Conservation (phyloP, 345 rosid genomes). For the Gossypium arboreum region DNA sequence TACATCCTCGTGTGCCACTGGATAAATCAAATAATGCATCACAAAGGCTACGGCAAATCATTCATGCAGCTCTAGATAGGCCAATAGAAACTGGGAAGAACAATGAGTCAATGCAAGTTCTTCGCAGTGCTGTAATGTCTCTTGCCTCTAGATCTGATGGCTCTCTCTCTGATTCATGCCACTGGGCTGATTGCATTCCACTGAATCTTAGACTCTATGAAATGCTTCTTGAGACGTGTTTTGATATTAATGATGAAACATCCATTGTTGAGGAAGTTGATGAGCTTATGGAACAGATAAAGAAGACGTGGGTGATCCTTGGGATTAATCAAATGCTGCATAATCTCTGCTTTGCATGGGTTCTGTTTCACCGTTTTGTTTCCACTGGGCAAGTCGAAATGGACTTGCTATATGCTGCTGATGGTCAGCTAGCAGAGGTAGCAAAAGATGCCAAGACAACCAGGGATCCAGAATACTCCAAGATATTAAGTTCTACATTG, state of each 20-base stretch:
- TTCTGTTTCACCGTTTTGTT: conserved; percentile 75
- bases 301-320: conserved; percentile 92
- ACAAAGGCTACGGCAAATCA: conserved; percentile 67
- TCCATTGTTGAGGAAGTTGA: conserved; percentile 85
- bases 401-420: conserved; percentile 72
- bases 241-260: conserved; percentile 64
- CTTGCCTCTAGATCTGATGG: conserved; percentile 88
- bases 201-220: conserved; percentile 80
- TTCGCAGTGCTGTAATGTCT: conserved; percentile 73
- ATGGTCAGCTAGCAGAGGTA: conserved; percentile 73
- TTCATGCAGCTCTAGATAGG: conserved; percentile 63
- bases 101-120: conserved; percentile 87
- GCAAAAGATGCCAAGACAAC: conserved; percentile 86
- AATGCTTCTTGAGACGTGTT: conserved; percentile 78
- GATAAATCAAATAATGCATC: conserved; percentile 54
- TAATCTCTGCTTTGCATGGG: conserved; percentile 87
- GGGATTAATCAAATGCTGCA: conserved; percentile 86
- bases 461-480: conserved; percentile 82
- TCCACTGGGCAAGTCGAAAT: conserved; percentile 74
- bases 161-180: conserved; percentile 68
- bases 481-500: conserved; percentile 75
- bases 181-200: conserved; percentile 96
- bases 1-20: conserved; percentile 78
- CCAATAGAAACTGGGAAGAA: conserved; percentile 88
- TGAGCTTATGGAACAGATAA: conserved; percentile 86